phyloP scores from a whole-genome alignment of 192 early-diverging fungal genomes.

The Podila minutissima region DNA sequence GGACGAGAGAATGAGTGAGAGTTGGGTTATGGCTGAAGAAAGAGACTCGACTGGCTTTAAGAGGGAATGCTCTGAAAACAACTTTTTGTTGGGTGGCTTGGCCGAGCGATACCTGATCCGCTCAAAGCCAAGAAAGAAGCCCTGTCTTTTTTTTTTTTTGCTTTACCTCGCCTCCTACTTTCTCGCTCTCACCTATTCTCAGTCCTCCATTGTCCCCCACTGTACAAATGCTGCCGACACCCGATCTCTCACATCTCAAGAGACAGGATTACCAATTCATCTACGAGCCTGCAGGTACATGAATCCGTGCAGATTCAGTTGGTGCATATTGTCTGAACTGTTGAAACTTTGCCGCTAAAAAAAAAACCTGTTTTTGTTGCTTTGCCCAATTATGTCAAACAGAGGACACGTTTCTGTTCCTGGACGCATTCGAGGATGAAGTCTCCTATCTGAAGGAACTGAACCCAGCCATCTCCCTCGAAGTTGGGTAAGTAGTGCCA shows the following conservation, averaged over 20 bases:
- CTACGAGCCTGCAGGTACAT: constrained; percentile 86
- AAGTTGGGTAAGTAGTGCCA: constrained; percentile 74
- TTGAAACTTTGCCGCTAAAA: not conserved
- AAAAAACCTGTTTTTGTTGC: not conserved
- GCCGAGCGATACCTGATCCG: no score
- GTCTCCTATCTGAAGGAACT: constrained; percentile 57
- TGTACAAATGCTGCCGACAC: constrained; percentile 73
- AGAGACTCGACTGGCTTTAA: no score
- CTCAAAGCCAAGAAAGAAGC: no score
- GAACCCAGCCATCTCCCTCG: constrained; percentile 77
- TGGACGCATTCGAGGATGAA: constrained; percentile 93
- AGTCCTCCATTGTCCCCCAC: no score
- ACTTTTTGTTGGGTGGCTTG: no score
- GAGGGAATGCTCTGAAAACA: no score
- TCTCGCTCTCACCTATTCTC: no score
- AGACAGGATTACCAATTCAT: constrained; percentile 71
- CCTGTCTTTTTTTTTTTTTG: no score
- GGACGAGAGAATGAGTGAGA: no score
- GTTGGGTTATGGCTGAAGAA: no score
- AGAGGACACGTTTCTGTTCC: constrained; percentile 94
- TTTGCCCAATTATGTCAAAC: constrained; percentile 18
- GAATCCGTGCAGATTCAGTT: constrained; percentile 16
- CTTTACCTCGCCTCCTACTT: no score
- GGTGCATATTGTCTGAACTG: no score
- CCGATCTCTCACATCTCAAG: constrained; percentile 78